Conservation (phyloP, 768 basidiomycete species). For the Serpula lacrymans region DNA sequence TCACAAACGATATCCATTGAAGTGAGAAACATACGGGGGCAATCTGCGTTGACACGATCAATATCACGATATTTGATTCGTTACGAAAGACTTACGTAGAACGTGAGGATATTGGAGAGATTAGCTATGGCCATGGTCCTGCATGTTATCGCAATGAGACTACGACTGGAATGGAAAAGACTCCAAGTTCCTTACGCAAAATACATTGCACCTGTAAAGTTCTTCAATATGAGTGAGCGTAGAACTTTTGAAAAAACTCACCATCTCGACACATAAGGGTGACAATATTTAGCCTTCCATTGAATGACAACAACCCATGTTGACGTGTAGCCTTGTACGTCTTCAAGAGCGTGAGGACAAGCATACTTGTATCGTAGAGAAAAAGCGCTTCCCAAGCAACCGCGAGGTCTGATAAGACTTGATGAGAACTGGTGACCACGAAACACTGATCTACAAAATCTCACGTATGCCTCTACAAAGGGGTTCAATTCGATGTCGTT, state of each 20-base stretch:
- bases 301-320: constrained; percentile 14
- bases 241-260: constrained; percentile 19
- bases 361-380: constrained; percentile 45
- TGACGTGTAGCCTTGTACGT: constrained; percentile 36
- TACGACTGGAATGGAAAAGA: constrained; percentile 19
- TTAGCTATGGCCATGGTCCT: constrained; percentile 54
- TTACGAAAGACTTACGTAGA: constrained; percentile 25
- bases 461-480: constrained; percentile 5
- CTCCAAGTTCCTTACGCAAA: constrained; percentile 41
- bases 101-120: constrained; percentile 44
- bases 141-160: constrained; percentile 43
- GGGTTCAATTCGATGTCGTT: no score
- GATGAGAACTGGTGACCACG: not conserved
- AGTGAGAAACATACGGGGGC: constrained; percentile 6
- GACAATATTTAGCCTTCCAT: constrained; percentile 32
- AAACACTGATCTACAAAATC: constrained; percentile 1
- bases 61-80: not conserved
- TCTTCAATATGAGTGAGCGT: not conserved
- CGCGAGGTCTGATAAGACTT: constrained; percentile 20
- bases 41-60: not conserved
- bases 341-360: constrained; percentile 45
- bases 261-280: constrained; percentile 48
- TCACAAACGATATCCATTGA: not conserved
- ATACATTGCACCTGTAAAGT: constrained; percentile 48
- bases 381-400: constrained; percentile 50